Evolutionary conservation across 192 early-diverging fungal species (phyloP).

Genomic region (Coemansia sp.): DNA sequence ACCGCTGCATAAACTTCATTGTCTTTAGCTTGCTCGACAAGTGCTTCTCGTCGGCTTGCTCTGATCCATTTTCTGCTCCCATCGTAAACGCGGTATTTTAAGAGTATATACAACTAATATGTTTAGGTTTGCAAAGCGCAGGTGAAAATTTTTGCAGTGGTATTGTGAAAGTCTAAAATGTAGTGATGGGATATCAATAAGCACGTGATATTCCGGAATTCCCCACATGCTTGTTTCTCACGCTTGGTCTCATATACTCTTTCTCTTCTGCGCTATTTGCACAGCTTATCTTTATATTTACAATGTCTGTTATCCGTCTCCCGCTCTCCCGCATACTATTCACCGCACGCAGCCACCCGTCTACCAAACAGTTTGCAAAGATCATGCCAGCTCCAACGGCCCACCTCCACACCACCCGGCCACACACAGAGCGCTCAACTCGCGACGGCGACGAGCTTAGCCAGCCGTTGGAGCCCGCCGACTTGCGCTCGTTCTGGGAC

Average conservation of each 20-base stretch:
- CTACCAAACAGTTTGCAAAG: background rate
- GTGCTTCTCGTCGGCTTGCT: slow-evolving; percentile 8
- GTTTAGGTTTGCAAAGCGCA: too few species aligned
- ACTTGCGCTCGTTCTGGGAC: slow-evolving; percentile 43
- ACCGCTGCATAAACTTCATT: slow-evolving; percentile 54
- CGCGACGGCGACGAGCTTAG: slow-evolving; percentile 51
- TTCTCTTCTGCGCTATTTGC: background rate
- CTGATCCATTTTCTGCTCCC: background rate
- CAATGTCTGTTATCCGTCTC: background rate
- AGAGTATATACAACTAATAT: too few species aligned
- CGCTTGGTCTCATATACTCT: too few species aligned
- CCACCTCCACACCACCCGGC: slow-evolving; percentile 8
- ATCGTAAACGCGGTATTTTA: slow-evolving; percentile 1
- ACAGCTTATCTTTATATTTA: background rate
- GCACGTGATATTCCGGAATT: too few species aligned
- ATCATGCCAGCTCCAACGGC: background rate
- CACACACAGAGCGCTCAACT: slow-evolving; percentile 12
- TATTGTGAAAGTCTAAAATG: too few species aligned
- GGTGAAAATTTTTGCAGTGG: too few species aligned
- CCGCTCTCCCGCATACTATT: background rate
- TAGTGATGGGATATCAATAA: too few species aligned
- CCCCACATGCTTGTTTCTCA: too few species aligned
- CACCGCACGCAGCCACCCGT: background rate
- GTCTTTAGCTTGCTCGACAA: slow-evolving; percentile 27
- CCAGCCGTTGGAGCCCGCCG: slow-evolving; percentile 45